Evolutionary conservation across 495 filamentous ascomycete genomes (phyloP), one percentile per base, ranked within the genome.

Genomic region (Penicillium riverlandense): DNA sequence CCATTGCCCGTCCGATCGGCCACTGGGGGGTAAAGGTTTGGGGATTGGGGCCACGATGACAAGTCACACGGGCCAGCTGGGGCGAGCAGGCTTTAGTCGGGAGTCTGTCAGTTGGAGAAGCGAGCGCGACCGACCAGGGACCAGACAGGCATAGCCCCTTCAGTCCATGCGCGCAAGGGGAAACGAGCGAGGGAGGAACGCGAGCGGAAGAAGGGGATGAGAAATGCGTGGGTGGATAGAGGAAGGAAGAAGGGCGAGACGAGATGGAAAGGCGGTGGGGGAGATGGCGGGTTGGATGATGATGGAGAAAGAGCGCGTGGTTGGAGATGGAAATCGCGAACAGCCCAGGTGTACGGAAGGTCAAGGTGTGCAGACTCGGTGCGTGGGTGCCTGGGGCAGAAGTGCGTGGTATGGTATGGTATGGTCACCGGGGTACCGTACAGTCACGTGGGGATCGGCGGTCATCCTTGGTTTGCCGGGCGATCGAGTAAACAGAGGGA

Each of bases 1-100:
- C 66, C 67, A 70, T 67, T 69, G 62, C 60, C 65, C 65, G 66
- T 58, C 58, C 45, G 55, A 51, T 59, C 61, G 68, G 65, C 66
- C 61, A 63, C 65, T 63, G 57, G 67, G 56, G 56, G 63, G 52
- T 41, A 57, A 50, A 40, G 40, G 37, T 56, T 55, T 55, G 35
- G 54, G 58, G 53, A 72, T 70, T 30, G 67, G 67, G 63, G 69
- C 67, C 66, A 70, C 63, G 62, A 51, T 72, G 65, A 22, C 22
- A 22, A 22, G 22, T 22, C 22, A 22, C 22, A 22, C 22, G 22
- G 22, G 22, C 22, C 22, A 22, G 44, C 48, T 42, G 51, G 44
- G 35, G 40, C 35, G 31, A 13, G 45, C 45, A 41, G 47, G 39
- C 45, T 55, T 48, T 38, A 47, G 39, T 33, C 29, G 15, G 14